Percentiles rank a stretch among this genome's conserved stretches.
Evolutionary conservation across 2,329 filamentous ascomycete genomes (phyloP).

Genomic region (Oidium heveae): DNA sequence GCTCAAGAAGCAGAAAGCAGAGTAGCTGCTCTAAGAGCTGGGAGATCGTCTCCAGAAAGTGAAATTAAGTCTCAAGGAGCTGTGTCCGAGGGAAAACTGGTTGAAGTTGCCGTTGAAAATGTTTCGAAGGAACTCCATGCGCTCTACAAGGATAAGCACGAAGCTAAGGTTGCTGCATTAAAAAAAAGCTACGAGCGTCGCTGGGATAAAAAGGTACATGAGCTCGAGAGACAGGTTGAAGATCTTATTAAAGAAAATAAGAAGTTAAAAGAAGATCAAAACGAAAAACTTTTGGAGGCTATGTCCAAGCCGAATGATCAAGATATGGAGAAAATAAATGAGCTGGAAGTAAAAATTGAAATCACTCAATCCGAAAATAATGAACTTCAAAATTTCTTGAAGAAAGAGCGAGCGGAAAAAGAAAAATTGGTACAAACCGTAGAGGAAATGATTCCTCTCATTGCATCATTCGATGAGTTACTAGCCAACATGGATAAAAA

Average conservation of each 20-base stretch:
- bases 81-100: conserved; percentile 24
- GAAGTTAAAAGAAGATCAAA: conserved; percentile 39
- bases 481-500: conserved; percentile 11
- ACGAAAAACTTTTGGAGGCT: conserved; percentile 41
- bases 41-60: conserved; percentile 21
- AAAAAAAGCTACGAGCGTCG: conserved; percentile 66
- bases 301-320: conserved; percentile 67
- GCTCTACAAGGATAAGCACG: conserved; percentile 91
- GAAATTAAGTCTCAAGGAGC: conserved; percentile 12
- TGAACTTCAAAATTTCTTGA: conserved; percentile 36
- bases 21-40: conserved; percentile 47
- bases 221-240: conserved; percentile 48
- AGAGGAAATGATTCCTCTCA: conserved; percentile 63
- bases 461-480: conserved; percentile 17
- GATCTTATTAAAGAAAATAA: conserved; percentile 52
- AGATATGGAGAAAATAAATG: conserved; percentile 44
- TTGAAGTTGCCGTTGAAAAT: conserved; percentile 53
- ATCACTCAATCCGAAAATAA: conserved; percentile 48
- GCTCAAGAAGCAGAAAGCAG: conserved; percentile 53
- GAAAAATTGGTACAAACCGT: conserved; percentile 58
- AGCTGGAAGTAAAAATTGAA: conserved; percentile 45
- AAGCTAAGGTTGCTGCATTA: conserved; percentile 78
- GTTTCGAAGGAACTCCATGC: conserved; percentile 83
- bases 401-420: conserved; percentile 58
- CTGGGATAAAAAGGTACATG: conserved; percentile 68